Evolutionary conservation across 2,329 filamentous ascomycete species (phyloP).

Genomic region (Dactylonectria macrodidyma): DNA sequence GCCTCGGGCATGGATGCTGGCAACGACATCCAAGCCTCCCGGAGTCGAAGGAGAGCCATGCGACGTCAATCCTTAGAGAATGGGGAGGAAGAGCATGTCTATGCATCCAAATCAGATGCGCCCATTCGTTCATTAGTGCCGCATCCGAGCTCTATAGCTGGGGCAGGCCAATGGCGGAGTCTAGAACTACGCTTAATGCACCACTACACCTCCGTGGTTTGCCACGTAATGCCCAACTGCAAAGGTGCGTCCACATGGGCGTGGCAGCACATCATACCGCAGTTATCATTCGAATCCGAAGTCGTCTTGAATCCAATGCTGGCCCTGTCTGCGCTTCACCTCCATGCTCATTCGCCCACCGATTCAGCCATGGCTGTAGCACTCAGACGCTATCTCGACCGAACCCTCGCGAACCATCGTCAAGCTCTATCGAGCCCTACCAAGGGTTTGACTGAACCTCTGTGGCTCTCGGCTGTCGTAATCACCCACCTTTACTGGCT

Average conservation of each 20-base stretch:
- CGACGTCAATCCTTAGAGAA: neutral
- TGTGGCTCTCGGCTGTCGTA: neutral
- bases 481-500: neutral
- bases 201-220: neutral
- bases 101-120: neutral
- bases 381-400: neutral
- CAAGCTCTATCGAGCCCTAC: neutral
- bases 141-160: neutral
- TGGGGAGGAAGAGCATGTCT: neutral
- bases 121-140: neutral
- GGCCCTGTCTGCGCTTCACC: neutral
- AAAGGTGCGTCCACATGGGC: neutral
- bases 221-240: neutral
- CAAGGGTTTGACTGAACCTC: neutral
- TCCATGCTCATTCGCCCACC: neutral
- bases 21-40: neutral
- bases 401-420: neutral
- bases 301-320: neutral
- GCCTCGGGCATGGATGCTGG: neutral
- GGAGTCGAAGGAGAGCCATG: neutral
- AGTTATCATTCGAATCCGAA: neutral
- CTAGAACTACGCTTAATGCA: neutral
- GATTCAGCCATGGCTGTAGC: neutral
- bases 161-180: neutral
- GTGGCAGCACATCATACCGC: neutral